Evolutionary conservation across 805 yeast species (phyloP), one percentile per base, ranked within the genome.

Genomic region (Lachancea mirantina): DNA sequence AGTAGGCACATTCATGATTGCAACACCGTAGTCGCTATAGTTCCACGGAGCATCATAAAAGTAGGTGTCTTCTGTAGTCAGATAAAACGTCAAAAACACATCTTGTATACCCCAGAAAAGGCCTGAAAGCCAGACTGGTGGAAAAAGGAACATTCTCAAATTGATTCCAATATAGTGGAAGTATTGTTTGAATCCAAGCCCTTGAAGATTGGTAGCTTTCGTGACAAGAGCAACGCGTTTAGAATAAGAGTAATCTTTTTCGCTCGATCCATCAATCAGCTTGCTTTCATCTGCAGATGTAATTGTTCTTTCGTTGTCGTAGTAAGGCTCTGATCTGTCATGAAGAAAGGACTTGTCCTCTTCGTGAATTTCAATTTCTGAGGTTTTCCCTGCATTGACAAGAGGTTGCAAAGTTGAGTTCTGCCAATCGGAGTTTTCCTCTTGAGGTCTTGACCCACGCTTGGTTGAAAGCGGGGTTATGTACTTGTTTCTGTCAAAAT

Each of bases 61-160:
- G 42, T 65, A 62, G 35, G 76, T 76, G 39, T 80, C 87, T 50
- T 79, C 83, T 8, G 83, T 72, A 2, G 88, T 80, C 41, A 82
- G 55, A 54, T 80, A 82, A 46, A 82, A 81, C 0, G 88, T 74
- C 42, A 81, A 65, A 49, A 79, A 76, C 0, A 85, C 82, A 50
- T 79, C 85, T 53, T 81, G 89, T 37, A 76, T 64, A 27, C 89
- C 89, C 89, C 89, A 82, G 42, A 80, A 73, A n/a, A 77, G 39
- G 30, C 84, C 84, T 2, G 82, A 74, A 15, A 74, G 59, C 46
- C 78, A 59, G 9, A 75, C 78, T 2, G 83, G 80, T 2, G 84
- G 84, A 49, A 74, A 75, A 42, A 64, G 61, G 42, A 76, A 74
- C 50, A 76, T 78, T 42, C 74, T 65, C 40, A 74, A 54, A 52